These are phyloP conservation scores for Picochlorum sp. DNA, from an alignment of 139 green algal species.

Conservation along the genomic window DNA sequence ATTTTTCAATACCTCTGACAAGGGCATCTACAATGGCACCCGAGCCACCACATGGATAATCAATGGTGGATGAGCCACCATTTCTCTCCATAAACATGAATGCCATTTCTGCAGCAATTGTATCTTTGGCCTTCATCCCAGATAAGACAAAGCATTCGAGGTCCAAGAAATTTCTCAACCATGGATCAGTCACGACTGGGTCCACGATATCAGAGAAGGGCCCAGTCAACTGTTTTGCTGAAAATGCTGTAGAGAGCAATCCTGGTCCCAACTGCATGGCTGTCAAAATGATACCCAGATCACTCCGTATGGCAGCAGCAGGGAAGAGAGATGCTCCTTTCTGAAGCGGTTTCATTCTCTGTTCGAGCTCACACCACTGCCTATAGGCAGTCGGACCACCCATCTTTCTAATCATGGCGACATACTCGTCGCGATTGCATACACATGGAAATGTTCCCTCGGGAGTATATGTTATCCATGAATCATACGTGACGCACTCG, in stretches of 20 bases:
- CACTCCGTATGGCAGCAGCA: conserved; percentile 62
- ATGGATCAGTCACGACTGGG: conserved; percentile 55
- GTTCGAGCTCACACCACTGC: conserved; percentile 58
- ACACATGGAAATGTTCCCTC: conserved; percentile 55
- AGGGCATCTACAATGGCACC: conserved; percentile 76
- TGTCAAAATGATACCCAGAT: conserved; percentile 58
- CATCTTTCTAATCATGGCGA: conserved; percentile 42
- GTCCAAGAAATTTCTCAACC: conserved; percentile 87
- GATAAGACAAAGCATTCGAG: conserved; percentile 91
- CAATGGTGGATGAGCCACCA: conserved; percentile 39
- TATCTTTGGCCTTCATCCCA: conserved; percentile 77
- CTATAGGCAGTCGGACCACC: conserved; percentile 32
- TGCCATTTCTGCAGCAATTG: conserved; percentile 86
- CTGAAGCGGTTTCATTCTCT: conserved; percentile 76
- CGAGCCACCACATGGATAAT: conserved; percentile 86
- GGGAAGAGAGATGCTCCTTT: conserved; percentile 73
- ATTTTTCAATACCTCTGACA: conserved; percentile 76
- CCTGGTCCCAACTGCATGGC: conserved; percentile 66
- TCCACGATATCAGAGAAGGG: conserved; percentile 71
- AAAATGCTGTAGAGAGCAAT: conserved; percentile 48
- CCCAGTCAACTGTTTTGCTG: conserved; percentile 53
- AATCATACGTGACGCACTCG: conserved; percentile 80
- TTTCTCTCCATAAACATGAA: conserved; percentile 84
- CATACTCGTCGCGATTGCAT: conserved; percentile 39
- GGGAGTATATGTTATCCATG: conserved; percentile 68